Evolutionary conservation across 352 stramenopile genomes (phyloP).

Genomic region (Globisporangium cylindrosporum): DNA sequence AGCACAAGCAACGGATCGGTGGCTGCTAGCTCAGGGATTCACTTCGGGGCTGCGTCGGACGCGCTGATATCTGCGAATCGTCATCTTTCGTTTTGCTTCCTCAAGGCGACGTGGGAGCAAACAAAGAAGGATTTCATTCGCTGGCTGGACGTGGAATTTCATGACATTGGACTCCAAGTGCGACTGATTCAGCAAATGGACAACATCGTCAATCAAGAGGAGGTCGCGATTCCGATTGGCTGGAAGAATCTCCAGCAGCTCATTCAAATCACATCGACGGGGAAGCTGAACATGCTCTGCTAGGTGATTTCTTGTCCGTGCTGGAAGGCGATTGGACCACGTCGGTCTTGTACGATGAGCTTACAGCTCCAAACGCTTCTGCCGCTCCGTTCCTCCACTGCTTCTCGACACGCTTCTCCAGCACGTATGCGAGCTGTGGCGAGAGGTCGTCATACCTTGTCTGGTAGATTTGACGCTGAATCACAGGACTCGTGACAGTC

Average conservation of each 20-base stretch:
- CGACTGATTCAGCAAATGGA: constrained; percentile 52
- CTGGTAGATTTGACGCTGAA: constrained; percentile 79
- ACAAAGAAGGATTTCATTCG: constrained; percentile 45
- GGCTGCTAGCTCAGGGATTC: constrained; percentile 17
- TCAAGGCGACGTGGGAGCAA: constrained; percentile 37
- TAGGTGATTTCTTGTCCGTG: constrained; percentile 7
- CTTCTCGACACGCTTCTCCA: constrained; percentile 65
- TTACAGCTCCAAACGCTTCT: constrained; percentile 37
- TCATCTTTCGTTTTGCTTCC: constrained; percentile 32
- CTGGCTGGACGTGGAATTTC: constrained; percentile 30
- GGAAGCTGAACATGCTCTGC: neutral
- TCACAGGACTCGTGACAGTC: constrained; percentile 62
- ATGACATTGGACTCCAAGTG: constrained; percentile 43
- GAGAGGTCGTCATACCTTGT: constrained; percentile 56
- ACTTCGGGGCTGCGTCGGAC: constrained; percentile 36
- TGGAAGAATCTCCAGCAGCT: constrained; percentile 43
- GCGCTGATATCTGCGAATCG: constrained; percentile 25
- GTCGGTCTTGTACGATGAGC: constrained; percentile 44
- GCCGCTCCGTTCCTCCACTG: constrained; percentile 37
- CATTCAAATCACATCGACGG: constrained; percentile 32
- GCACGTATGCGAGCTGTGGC: constrained; percentile 64
- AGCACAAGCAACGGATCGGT: neutral
- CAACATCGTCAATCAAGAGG: constrained; percentile 12
- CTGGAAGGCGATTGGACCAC: constrained; percentile 16
- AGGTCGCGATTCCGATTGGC: constrained; percentile 9